These are phyloP conservation scores for Lupinus albus DNA, from an alignment of 306 rosid genomes.

Conservation along the genomic window DNA sequence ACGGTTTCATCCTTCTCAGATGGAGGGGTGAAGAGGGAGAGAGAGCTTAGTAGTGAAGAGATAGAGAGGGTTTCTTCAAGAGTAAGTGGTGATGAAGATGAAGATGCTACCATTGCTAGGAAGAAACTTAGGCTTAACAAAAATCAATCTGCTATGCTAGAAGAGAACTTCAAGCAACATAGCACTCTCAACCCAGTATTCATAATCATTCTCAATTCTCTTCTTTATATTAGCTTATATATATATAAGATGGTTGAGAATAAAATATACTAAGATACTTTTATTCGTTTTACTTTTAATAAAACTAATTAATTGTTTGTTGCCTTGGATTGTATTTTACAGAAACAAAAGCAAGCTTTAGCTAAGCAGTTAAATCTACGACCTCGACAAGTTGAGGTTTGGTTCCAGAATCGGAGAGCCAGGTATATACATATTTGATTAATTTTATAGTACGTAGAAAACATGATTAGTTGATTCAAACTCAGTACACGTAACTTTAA, in stretches of 20 bases:
- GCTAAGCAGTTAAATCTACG: slow-evolving; percentile 76
- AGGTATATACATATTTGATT: slow-evolving; percentile 51
- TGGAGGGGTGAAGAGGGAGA: slow-evolving; percentile 83
- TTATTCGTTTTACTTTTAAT: too few relatives aligned
- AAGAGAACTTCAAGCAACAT: slow-evolving; percentile 91
- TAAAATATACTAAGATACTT: too few relatives aligned
- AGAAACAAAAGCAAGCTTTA: slow-evolving; percentile 95
- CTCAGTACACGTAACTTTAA: not conserved
- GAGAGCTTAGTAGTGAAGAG: slow-evolving; percentile 80
- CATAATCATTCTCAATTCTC: not conserved
- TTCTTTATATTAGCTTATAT: too few relatives aligned
- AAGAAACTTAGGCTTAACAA: slow-evolving; percentile 91
- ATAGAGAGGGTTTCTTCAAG: slow-evolving; percentile 58
- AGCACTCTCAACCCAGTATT: slow-evolving; percentile 96
- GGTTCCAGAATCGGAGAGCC: slow-evolving; percentile 98
- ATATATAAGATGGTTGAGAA: not conserved
- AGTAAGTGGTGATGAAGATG: slow-evolving; percentile 89
- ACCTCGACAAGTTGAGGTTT: slow-evolving; percentile 94
- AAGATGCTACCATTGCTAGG: slow-evolving; percentile 76
- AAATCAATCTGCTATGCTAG: slow-evolving; percentile 86
- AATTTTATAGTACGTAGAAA: not conserved
- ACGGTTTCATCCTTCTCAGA: slow-evolving; percentile 82
- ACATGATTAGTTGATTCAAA: not conserved
- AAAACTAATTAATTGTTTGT: not conserved
- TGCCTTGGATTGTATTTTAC: slow-evolving; percentile 33